These are phyloP conservation scores for Theobroma cacao DNA, from an alignment of 345 rosid species.

Conservation along the genomic window DNA sequence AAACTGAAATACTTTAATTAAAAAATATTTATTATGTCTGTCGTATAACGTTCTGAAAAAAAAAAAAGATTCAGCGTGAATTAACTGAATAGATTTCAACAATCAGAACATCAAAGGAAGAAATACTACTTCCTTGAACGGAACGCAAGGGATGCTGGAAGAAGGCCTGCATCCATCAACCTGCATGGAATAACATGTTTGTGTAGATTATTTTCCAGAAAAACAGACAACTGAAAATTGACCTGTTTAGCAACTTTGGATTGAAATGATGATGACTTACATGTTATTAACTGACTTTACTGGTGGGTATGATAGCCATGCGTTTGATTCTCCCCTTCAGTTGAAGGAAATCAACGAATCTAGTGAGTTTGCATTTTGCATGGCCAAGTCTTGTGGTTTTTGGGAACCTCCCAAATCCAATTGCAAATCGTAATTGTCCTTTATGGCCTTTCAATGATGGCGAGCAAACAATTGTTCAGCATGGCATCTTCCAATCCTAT, in stretches of 20 bases:
- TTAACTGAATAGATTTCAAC: neutral
- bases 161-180: neutral
- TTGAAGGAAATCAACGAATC: neutral
- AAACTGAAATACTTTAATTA: neutral
- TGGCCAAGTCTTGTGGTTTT: neutral
- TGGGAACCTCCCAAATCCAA: neutral
- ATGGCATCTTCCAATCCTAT: neutral
- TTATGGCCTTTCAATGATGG: neutral
- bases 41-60: neutral
- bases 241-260: neutral
- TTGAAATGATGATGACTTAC: neutral
- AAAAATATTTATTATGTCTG: neutral
- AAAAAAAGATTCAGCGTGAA: neutral
- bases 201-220: neutral
- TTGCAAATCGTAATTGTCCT: neutral
- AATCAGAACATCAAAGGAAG: neutral
- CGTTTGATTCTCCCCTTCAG: neutral
- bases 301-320: neutral
- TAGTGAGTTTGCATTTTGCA: neutral
- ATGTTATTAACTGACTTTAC: neutral
- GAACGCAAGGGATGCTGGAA: neutral
- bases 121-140: neutral
- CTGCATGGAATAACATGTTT: neutral
- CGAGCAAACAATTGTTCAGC: neutral
- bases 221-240: neutral